Percentiles rank a stretch among this genome's conserved stretches.
Evolutionary conservation across 371 early-diverging fungal genomes (phyloP).

Genomic region (Lichtheimia ornata): DNA sequence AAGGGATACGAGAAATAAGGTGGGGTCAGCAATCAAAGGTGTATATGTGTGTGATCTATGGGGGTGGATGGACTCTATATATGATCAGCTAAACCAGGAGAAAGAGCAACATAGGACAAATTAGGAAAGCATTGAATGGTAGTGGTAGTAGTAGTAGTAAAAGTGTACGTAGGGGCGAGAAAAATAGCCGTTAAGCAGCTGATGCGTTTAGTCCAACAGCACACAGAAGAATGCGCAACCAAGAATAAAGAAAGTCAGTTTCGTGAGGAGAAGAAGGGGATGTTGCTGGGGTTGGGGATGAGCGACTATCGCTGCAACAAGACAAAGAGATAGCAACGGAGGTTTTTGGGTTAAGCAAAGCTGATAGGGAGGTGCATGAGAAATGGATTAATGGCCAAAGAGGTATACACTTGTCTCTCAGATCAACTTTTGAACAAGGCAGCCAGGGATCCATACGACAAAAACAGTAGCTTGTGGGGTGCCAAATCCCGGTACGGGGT

Average conservation of each 20-base stretch:
- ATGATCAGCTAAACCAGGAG: constrained; percentile 56
- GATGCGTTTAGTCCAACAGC: neutral
- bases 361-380: no score
- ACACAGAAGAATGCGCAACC: neutral
- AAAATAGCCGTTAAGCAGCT: neutral
- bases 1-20: constrained; percentile 58
- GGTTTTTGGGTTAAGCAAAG: no score
- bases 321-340: no score
- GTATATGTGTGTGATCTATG: constrained; percentile 57
- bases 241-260: neutral
- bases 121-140: constrained; percentile 23
- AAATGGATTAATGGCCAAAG: no score
- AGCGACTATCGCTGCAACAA: no score
- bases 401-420: no score
- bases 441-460: no score
- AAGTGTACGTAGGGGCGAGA: neutral
- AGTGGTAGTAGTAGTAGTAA: neutral
- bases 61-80: constrained; percentile 45
- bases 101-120: constrained; percentile 61
- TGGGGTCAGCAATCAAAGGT: constrained; percentile 81
- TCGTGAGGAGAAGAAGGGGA: neutral
- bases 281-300: neutral
- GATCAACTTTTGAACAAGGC: no score
- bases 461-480: no score
- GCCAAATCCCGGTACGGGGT: no score